Evolutionary conservation across 2,329 filamentous ascomycete genomes (phyloP).

Genomic region (Alternaria gansuensis): DNA sequence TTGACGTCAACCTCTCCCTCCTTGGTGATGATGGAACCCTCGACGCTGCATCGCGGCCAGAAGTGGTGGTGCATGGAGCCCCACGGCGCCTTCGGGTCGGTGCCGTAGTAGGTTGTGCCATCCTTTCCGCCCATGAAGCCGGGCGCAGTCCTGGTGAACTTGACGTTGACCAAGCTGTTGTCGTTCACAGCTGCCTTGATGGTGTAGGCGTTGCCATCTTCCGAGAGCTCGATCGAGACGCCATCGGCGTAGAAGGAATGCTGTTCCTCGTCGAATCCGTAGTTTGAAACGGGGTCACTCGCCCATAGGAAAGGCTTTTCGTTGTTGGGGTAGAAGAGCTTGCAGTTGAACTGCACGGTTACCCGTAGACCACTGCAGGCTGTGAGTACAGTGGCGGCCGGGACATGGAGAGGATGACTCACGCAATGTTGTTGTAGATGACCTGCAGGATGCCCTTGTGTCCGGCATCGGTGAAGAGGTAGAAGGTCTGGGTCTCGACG

Average conservation of each 20-base stretch:
- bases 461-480: conserved; percentile 82
- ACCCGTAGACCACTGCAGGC: conserved; percentile 79
- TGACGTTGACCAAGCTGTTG: conserved; percentile 83
- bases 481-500: conserved; percentile 96
- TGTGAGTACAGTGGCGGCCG: conserved; percentile 29
- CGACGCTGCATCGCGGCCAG: conserved; percentile 85
- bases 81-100: conserved; percentile 86
- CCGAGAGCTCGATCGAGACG: conserved; percentile 83
- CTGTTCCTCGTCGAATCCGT: conserved; percentile 85
- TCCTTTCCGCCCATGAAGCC: conserved; percentile 87
- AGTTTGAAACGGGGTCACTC: conserved; percentile 78
- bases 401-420: conserved; percentile 52
- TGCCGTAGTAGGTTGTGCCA: conserved; percentile 85
- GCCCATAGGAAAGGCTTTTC: conserved; percentile 83
- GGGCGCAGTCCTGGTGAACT: conserved; percentile 76
- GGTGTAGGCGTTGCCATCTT: conserved; percentile 81
- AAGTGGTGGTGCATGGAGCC: conserved; percentile 91
- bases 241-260: conserved; percentile 86
- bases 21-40: conserved; percentile 85
- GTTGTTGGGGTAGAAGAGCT: conserved; percentile 81
- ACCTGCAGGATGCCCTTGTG: conserved; percentile 82
- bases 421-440: conserved; percentile 98
- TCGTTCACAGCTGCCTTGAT: conserved; percentile 91
- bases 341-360: conserved; percentile 92
- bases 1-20: conserved; percentile 83